A percentile compares a stretch with the other conserved stretches of the same genome.
Conservation (phyloP, 2,329 filamentous ascomycete genomes). For the Verticillium zaregamsianum region DNA sequence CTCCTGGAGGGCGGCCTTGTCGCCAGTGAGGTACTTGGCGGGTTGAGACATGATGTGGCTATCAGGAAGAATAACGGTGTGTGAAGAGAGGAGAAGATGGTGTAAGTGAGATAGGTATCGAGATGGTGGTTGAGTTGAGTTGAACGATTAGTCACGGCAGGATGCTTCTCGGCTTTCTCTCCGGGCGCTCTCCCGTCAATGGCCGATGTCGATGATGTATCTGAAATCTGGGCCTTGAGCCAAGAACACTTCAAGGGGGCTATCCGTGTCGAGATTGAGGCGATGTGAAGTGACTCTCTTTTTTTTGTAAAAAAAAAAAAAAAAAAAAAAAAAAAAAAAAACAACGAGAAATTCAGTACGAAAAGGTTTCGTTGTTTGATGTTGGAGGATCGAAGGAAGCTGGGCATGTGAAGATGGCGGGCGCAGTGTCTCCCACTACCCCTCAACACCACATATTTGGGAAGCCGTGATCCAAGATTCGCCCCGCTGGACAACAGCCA, state of each 20-base stretch:
- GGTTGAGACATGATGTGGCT: slow-evolving; percentile 24
- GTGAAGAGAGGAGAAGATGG: background rate
- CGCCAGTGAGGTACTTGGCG: slow-evolving; percentile 73
- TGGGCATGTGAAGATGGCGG: background rate
- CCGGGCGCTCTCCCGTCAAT: background rate
- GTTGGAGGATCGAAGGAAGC: too few relatives aligned
- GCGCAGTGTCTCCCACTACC: background rate
- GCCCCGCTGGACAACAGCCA: background rate
- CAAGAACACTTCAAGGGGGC: background rate
- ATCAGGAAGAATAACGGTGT: background rate
- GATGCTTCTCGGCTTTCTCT: background rate
- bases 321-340: too few relatives aligned
- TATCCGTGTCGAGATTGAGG: background rate
- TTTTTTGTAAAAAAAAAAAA: background rate
- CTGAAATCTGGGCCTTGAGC: background rate
- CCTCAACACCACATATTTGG: background rate
- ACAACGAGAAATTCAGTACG: too few relatives aligned
- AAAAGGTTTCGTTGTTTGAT: too few relatives aligned
- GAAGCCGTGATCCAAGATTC: background rate
- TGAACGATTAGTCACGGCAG: background rate
- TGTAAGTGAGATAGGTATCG: background rate
- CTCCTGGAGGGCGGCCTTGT: slow-evolving; percentile 69
- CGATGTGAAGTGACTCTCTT: background rate
- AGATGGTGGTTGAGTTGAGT: background rate
- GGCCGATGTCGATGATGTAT: background rate